Percentiles rank a stretch among this genome's conserved stretches.
These are phyloP conservation scores for Spathaspora girioi DNA, from an alignment of 805 yeast species.

Conservation along the genomic window DNA sequence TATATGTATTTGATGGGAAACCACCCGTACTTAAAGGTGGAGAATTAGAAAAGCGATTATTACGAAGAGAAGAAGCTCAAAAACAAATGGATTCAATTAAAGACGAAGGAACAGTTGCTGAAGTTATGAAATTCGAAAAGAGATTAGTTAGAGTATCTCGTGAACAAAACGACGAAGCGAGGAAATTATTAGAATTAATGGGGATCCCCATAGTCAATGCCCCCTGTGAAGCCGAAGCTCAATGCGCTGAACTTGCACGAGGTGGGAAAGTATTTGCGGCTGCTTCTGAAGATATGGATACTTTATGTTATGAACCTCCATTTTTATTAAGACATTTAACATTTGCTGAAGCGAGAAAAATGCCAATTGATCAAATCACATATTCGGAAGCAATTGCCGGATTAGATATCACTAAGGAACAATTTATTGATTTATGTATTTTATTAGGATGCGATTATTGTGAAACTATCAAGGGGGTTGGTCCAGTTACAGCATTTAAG, in stretches of 20 bases:
- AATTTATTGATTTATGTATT: constrained; percentile 89
- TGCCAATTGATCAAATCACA: constrained; percentile 83
- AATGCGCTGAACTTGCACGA: constrained; percentile 89
- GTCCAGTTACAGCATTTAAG: constrained; percentile 91
- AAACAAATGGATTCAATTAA: constrained; percentile 69
- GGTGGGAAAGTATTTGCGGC: constrained; percentile 94
- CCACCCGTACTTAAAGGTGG: constrained; percentile 95
- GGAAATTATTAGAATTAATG: constrained; percentile 75
- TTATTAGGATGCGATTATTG: constrained; percentile 96
- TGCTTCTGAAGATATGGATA: constrained; percentile 99
- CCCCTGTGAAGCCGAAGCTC: constrained; percentile 98
- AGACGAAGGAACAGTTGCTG: constrained; percentile 79
- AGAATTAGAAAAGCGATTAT: constrained; percentile 82
- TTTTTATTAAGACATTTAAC: constrained; percentile 83
- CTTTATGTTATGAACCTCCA: constrained; percentile 88
- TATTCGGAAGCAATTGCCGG: constrained; percentile 69
- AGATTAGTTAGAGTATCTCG: constrained; percentile 84
- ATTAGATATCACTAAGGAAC: constrained; percentile 63
- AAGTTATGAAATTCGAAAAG: constrained; percentile 71
- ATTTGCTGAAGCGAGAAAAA: constrained; percentile 88
- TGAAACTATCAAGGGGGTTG: constrained; percentile 91
- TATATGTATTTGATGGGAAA: constrained; percentile 95
- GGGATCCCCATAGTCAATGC: constrained; percentile 94
- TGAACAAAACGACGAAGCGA: constrained; percentile 94
- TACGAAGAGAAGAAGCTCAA: constrained; percentile 78